phyloP scores from a whole-genome alignment of 1,139 yeast genomes.

The Candida frijolesensis region DNA sequence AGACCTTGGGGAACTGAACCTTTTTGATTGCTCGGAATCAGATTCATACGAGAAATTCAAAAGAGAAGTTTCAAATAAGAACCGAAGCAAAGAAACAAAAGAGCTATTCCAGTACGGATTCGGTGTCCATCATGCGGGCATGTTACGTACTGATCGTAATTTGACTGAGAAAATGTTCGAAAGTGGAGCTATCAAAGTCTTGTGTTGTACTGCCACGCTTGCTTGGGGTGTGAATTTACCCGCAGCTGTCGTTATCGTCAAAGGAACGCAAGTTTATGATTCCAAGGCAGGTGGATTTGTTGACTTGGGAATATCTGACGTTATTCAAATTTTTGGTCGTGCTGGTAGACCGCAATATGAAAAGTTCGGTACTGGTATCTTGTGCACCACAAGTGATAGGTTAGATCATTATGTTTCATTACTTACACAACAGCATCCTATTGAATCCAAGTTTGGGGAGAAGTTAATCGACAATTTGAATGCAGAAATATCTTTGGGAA shows the following conservation, averaged over 20 bases:
- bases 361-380: slow-evolving; percentile 86
- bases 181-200: slow-evolving; percentile 82
- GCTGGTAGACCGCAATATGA: slow-evolving; percentile 99
- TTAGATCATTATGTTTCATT: slow-evolving; percentile 85
- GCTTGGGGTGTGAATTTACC: slow-evolving; percentile 99
- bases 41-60: slow-evolving; percentile 49
- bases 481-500: slow-evolving; percentile 94
- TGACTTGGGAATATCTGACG: slow-evolving; percentile 94
- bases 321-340: slow-evolving; percentile 97
- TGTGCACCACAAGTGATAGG: slow-evolving; percentile 80
- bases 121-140: slow-evolving; percentile 97
- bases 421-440: slow-evolving; percentile 93
- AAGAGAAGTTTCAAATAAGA: slow-evolving; percentile 67
- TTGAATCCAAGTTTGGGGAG: slow-evolving; percentile 79
- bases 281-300: slow-evolving; percentile 93
- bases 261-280: slow-evolving; percentile 95
- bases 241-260: slow-evolving; percentile 94
- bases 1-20: slow-evolving; percentile 51
- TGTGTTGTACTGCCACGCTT: slow-evolving; percentile 94
- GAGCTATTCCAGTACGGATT: slow-evolving; percentile 84
- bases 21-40: slow-evolving; percentile 64
- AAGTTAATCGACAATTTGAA: slow-evolving; percentile 89
- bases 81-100: slow-evolving; percentile 74
- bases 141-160: slow-evolving; percentile 89
- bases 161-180: slow-evolving; percentile 86